Conservation (phyloP, 78 protist genomes). For the Dictyostelium purpureum region DNA sequence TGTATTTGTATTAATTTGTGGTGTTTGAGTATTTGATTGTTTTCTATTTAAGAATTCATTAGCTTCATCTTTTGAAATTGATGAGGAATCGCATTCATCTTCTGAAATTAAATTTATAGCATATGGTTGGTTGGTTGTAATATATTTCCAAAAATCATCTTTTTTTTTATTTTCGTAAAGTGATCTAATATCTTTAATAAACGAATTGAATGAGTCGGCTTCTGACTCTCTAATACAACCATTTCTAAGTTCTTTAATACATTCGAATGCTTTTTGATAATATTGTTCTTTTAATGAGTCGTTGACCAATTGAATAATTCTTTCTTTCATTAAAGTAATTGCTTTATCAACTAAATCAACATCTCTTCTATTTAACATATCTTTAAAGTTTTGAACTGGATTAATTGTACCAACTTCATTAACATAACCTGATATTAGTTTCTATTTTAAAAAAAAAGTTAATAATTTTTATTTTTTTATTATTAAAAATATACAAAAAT, state of each 20-base stretch:
- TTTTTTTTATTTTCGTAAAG: slow-evolving; percentile 59
- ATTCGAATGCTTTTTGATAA: slow-evolving; percentile 83
- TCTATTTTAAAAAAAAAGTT: slow-evolving; percentile 11
- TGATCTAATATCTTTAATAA: slow-evolving; percentile 50
- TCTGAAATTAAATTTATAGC: slow-evolving; percentile 21
- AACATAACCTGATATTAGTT: slow-evolving; percentile 55
- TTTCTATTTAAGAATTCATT: slow-evolving; percentile 29
- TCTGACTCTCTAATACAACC: slow-evolving; percentile 84
- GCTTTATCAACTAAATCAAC: slow-evolving; percentile 82
- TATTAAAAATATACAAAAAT: neutral
- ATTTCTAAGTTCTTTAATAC: slow-evolving; percentile 60
- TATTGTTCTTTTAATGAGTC: slow-evolving; percentile 73
- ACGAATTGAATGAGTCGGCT: slow-evolving; percentile 58
- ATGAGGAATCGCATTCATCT: slow-evolving; percentile 45
- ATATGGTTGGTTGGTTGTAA: too few species aligned
- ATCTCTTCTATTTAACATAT: slow-evolving; percentile 83
- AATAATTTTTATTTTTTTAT: neutral
- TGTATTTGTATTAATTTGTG: neutral
- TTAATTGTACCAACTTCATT: slow-evolving; percentile 82
- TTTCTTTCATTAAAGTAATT: slow-evolving; percentile 49
- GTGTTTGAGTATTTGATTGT: neutral
- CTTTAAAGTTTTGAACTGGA: slow-evolving; percentile 82
- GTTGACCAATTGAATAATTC: slow-evolving; percentile 72
- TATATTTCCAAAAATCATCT: slow-evolving; percentile 81
- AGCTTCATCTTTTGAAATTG: slow-evolving; percentile 22